Percentiles rank a stretch among this genome's conserved stretches.
These are phyloP conservation scores for Aspergillus diversus DNA, from an alignment of 495 filamentous ascomycete species.

Conservation along the genomic window DNA sequence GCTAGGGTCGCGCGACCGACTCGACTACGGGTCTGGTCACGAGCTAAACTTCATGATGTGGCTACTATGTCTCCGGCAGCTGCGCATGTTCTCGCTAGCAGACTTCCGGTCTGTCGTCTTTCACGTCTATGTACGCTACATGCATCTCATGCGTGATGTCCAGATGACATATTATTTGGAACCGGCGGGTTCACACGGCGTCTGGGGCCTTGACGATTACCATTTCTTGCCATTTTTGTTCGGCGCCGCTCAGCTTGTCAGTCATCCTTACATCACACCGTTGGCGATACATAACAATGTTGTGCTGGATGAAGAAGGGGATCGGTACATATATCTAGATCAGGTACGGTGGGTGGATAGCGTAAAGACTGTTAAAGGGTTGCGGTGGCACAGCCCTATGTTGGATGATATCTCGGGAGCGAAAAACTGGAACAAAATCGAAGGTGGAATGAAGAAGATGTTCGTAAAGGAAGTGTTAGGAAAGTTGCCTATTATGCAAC, in stretches of 20 bases:
- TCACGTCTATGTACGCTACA: conserved; percentile 75
- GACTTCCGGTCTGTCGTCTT: conserved; percentile 77
- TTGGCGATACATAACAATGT: conserved; percentile 83
- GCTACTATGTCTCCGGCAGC: conserved; percentile 85
- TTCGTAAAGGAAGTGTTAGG: conserved; percentile 90
- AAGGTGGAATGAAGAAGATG: conserved; percentile 94
- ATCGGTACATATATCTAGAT: conserved; percentile 84
- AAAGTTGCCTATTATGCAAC: conserved; percentile 97
- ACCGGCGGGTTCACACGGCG: conserved; percentile 91
- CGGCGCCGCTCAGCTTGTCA: conserved; percentile 86
- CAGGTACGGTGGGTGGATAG: conserved; percentile 93
- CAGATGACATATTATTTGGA: conserved; percentile 94
- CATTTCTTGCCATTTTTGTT: conserved; percentile 96
- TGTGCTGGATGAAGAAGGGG: conserved; percentile 80
- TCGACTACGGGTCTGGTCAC: conserved; percentile 97
- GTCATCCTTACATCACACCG: conserved; percentile 86
- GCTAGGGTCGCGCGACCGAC: conserved; percentile 83
- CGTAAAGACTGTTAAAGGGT: conserved; percentile 92
- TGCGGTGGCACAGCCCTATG: conserved; percentile 98
- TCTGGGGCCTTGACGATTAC: conserved; percentile 97
- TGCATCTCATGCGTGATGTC: conserved; percentile 79
- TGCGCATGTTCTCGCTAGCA: conserved; percentile 61
- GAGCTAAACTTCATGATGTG: conserved; percentile 96
- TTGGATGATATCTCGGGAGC: conserved; percentile 96
- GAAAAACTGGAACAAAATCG: conserved; percentile 89